Evolutionary conservation across 495 filamentous ascomycete species (phyloP).

Genomic region (Podospora pseudopauciseta): DNA sequence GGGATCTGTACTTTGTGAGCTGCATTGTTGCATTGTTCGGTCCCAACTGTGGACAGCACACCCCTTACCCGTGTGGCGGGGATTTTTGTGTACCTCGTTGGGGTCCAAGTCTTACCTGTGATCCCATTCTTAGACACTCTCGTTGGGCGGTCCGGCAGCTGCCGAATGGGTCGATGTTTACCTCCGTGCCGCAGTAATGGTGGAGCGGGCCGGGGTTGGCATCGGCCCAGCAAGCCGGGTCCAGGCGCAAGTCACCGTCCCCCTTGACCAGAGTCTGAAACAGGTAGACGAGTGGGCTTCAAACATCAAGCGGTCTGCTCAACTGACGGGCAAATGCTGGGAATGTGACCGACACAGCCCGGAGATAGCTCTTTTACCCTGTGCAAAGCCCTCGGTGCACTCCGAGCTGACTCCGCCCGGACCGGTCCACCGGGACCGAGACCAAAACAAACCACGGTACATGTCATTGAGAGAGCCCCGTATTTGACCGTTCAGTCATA

Average conservation of each 20-base stretch:
- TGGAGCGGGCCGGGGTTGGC: conserved; percentile 12
- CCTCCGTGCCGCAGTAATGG: conserved; percentile 13
- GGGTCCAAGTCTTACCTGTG: background rate
- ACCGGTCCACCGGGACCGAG: conserved; percentile 1
- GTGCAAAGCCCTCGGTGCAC: background rate
- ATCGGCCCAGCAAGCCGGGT: conserved; percentile 8
- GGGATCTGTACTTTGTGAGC: background rate
- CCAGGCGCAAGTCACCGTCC: background rate
- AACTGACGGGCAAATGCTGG: background rate
- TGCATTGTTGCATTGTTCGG: background rate
- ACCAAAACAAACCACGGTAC: conserved; percentile 9
- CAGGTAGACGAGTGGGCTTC: conserved; percentile 11
- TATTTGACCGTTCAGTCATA: background rate
- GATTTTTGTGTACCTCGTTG: background rate
- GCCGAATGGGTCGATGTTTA: background rate
- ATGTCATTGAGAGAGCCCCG: background rate
- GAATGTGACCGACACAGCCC: background rate
- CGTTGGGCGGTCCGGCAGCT: background rate
- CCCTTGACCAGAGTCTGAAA: conserved; percentile 14
- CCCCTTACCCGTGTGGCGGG: background rate
- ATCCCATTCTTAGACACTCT: background rate
- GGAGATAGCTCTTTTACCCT: background rate
- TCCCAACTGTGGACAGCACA: background rate
- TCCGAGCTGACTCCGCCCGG: conserved; percentile 1
- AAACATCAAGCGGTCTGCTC: conserved; percentile 6